Evolutionary conservation across 306 rosid genomes (phyloP).

Genomic region (Fragaria iinumae): DNA sequence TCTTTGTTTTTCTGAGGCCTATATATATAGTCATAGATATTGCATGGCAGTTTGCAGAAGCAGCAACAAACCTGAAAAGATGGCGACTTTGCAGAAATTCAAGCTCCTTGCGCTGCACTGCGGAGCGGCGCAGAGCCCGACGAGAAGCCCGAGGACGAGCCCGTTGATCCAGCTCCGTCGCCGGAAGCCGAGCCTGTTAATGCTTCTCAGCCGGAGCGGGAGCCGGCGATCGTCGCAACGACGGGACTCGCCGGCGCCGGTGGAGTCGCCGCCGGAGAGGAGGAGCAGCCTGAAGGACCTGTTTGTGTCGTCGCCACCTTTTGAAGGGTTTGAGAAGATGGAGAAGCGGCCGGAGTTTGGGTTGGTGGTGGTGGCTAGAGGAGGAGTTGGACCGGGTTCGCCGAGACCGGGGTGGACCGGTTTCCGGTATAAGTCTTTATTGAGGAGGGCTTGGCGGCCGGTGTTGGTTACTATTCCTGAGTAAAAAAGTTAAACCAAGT

Average conservation of each 20-base stretch:
- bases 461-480: conserved; percentile 65
- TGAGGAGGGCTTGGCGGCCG: conserved; percentile 86
- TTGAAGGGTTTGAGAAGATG: conserved; percentile 23
- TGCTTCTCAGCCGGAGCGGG: conserved; percentile 52
- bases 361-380: conserved; percentile 16
- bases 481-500: background rate
- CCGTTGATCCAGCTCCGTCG: conserved; percentile 70
- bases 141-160: conserved; percentile 74
- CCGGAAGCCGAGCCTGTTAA: conserved; percentile 60
- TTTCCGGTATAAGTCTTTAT: conserved; percentile 60
- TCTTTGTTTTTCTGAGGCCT: background rate
- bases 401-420: conserved; percentile 60
- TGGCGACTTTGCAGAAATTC: conserved; percentile 80
- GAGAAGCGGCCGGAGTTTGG: conserved; percentile 10
- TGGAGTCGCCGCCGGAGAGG: conserved; percentile 18
- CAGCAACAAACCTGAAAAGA: conserved; percentile 24
- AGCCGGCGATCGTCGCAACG: conserved; percentile 41
- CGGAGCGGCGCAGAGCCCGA: conserved; percentile 69
- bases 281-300: conserved; percentile 64
- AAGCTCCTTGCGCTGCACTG: conserved; percentile 76
- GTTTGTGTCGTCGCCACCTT: conserved; percentile 64
- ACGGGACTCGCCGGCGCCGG: conserved; percentile 28
- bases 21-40: background rate
- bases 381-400: conserved; percentile 35
- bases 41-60: background rate